Evolutionary conservation across 73 alveolate species (phyloP), one percentile per base, ranked within the genome.

Genomic region (Paramecium caudatum): DNA sequence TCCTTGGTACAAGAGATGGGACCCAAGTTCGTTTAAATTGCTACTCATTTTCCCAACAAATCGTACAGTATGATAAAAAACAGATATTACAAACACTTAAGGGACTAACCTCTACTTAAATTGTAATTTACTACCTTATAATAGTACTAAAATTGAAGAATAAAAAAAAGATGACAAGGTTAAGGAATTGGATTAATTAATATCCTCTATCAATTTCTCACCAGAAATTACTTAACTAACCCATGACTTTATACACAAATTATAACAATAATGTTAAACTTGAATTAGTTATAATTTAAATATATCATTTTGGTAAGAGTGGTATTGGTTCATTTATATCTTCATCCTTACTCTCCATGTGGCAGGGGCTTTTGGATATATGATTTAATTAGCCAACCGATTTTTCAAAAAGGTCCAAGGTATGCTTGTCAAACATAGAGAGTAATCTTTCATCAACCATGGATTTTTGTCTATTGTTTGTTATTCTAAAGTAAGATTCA

Each of bases 21-120:
- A 4, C 84, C 84, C 15, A 68, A 68, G 37, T 68, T 68, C 84
- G 50, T 34, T 10, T 32, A 68, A 33, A 68, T 68, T 10, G 84
- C 84, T 68, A 34, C 47, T 4, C 19, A 25, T 43, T 68, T 68
- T 13, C 84, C 84, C 7, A 37, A 37, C 61, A 68, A 68, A 37
- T 34, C 84, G 7, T 68, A 34, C 19, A 68, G 84, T 34, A 68
- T 68, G 84, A 49, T 68, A 68, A 68, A 68, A 68, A 68, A 68
- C 34, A 32, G 84, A 43, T 68, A 68, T 16, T 68, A 68, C 84
- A 68, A 68, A 68, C 50, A 68, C 13, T 16, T 68, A 12, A 32
- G 84, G 6, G 80, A 55, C 3, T 27, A 55, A 19, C 45, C 13
- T 5, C 23, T 27, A 55, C 30, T 37, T 55, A 55, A 23, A 0